Evolutionary conservation across 129 eudicot genomes (phyloP).

Genomic region (Helichrysum umbraculigerum): DNA sequence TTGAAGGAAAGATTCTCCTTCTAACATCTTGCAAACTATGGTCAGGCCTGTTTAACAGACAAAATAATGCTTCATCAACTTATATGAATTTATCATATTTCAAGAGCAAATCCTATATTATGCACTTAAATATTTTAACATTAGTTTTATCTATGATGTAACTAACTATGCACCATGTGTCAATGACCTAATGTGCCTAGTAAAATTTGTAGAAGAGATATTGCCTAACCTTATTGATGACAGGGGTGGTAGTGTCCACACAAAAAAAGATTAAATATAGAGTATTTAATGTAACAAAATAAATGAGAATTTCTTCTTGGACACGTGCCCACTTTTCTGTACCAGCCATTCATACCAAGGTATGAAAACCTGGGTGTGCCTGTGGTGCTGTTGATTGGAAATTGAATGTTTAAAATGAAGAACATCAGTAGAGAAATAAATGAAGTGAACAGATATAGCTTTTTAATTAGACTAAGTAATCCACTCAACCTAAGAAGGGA

Average conservation of each 20-base stretch:
- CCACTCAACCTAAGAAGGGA: background rate
- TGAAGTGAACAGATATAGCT: background rate
- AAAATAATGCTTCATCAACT: background rate
- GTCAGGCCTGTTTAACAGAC: conserved; percentile 69
- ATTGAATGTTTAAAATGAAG: background rate
- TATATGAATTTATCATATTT: conserved; percentile 7
- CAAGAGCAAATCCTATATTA: background rate
- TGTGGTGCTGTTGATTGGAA: background rate
- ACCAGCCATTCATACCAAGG: background rate
- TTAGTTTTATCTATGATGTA: conserved; percentile 13
- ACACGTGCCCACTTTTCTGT: background rate
- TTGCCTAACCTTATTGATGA: too few relatives aligned
- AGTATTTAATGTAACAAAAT: too few relatives aligned
- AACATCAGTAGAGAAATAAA: background rate
- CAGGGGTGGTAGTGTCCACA: too few relatives aligned
- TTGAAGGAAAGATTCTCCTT: conserved; percentile 76
- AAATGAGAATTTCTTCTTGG: background rate
- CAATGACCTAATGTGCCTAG: background rate
- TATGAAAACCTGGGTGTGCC: background rate
- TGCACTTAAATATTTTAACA: background rate
- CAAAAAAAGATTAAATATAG: too few relatives aligned
- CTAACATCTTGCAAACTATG: conserved; percentile 75
- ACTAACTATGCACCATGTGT: background rate
- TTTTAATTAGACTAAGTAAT: background rate
- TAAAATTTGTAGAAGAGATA: too few relatives aligned